Percentiles rank a stretch among this genome's conserved stretches.
These are phyloP conservation scores for Cyanodermella asteris DNA, from an alignment of 2,329 filamentous ascomycete species.

Conservation along the genomic window DNA sequence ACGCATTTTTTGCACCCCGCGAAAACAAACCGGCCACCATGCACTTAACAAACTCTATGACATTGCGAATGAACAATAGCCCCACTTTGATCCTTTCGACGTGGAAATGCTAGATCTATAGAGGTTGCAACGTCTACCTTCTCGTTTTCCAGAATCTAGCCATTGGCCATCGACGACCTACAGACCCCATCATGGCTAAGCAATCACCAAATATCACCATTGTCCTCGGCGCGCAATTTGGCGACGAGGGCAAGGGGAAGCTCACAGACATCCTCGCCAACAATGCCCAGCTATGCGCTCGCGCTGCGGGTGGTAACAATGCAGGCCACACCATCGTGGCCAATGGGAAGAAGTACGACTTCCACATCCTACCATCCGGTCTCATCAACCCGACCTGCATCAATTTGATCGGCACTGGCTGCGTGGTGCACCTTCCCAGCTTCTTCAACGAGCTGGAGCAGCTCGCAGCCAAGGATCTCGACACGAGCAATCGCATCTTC, in stretches of 20 bases:
- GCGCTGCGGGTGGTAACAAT: constrained; percentile 39
- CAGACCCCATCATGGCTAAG: too few relatives aligned
- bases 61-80: too few relatives aligned
- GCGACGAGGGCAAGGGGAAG: constrained; percentile 36
- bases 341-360: constrained; percentile 25
- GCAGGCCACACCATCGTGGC: constrained; percentile 29
- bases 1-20: too few relatives aligned
- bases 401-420: constrained; percentile 37
- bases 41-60: too few relatives aligned
- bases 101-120: too few relatives aligned
- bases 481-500: constrained; percentile 20
- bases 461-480: constrained; percentile 35
- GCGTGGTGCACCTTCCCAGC: constrained; percentile 41
- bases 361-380: constrained; percentile 45
- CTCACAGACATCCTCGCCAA: constrained; percentile 35
- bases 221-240: constrained; percentile 39
- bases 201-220: too few relatives aligned
- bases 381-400: constrained; percentile 47
- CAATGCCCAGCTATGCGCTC: constrained; percentile 32
- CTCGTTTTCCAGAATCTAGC: too few relatives aligned
- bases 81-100: too few relatives aligned
- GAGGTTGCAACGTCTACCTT: too few relatives aligned
- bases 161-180: not conserved
- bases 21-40: too few relatives aligned
- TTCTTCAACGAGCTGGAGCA: constrained; percentile 45